phyloP scores from a whole-genome alignment of 1,139 yeast species.

The Geotrichum candidum region DNA sequence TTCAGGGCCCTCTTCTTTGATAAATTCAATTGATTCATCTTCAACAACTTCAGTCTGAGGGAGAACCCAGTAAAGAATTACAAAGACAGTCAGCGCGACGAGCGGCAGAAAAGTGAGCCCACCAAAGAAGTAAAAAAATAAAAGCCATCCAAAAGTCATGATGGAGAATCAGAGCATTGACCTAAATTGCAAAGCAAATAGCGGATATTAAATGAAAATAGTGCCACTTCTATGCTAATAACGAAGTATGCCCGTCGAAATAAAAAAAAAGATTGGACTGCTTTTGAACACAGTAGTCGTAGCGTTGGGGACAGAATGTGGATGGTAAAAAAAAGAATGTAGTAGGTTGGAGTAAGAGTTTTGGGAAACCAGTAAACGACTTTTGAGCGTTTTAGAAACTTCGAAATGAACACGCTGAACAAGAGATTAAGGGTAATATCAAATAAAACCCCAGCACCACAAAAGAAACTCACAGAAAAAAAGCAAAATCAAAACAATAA shows the following conservation, averaged over 20 bases:
- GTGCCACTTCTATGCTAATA: neutral
- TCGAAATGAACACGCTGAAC: neutral
- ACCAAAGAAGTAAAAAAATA: slow-evolving; percentile 55
- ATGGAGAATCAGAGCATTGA: slow-evolving; percentile 7
- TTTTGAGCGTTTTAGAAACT: neutral
- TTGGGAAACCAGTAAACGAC: neutral
- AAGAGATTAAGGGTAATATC: neutral
- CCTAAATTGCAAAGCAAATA: neutral
- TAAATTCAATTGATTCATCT: neutral
- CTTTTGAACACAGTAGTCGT: neutral
- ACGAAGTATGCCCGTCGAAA: neutral
- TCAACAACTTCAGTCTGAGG: slow-evolving; percentile 27
- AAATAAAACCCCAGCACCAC: no score
- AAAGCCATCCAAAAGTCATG: slow-evolving; percentile 20
- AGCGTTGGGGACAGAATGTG: neutral
- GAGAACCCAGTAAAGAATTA: slow-evolving; percentile 32
- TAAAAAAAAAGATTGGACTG: no score
- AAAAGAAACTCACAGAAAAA: no score
- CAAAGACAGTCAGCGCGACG: slow-evolving; percentile 36
- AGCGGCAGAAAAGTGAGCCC: slow-evolving; percentile 76
- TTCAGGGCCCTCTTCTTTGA: neutral
- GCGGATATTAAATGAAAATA: no score
- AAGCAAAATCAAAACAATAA: no score
- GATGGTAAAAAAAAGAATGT: neutral
- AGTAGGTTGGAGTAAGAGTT: neutral